These are phyloP conservation scores for Scheffersomyces cryptocercus DNA, from an alignment of 1,139 yeast genomes.

Conservation along the genomic window DNA sequence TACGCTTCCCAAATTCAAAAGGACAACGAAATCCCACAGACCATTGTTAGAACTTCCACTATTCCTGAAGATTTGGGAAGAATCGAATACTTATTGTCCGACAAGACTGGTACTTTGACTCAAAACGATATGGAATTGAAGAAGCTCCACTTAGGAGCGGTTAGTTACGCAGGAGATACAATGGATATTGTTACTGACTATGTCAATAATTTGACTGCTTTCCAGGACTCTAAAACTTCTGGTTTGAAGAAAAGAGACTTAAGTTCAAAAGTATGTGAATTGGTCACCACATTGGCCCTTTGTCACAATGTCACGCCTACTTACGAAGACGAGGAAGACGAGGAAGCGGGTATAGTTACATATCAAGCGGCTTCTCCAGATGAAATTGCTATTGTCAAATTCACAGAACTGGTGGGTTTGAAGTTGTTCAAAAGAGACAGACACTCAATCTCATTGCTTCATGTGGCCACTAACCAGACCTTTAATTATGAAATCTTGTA, in stretches of 20 bases:
- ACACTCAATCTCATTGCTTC: conserved; percentile 65
- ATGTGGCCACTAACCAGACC: conserved; percentile 55
- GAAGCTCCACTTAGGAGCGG: conserved; percentile 87
- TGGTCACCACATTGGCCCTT: conserved; percentile 77
- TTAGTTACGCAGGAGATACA: conserved; percentile 89
- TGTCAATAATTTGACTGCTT: conserved; percentile 37
- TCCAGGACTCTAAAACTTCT: conserved; percentile 20
- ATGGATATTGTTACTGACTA: conserved; percentile 84
- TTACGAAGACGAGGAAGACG: conserved; percentile 44
- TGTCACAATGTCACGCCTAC: conserved; percentile 97
- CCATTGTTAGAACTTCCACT: conserved; percentile 94
- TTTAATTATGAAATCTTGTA: conserved; percentile 70
- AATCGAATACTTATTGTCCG: conserved; percentile 87
- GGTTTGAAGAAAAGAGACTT: conserved; percentile 53
- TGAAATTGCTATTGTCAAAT: conserved; percentile 94
- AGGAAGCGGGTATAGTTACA: conserved; percentile 46
- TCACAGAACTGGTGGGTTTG: conserved; percentile 84
- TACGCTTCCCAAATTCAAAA: conserved; percentile 95
- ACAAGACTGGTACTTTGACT: conserved; percentile 96
- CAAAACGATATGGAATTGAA: conserved; percentile 98
- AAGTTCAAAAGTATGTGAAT: conserved; percentile 73
- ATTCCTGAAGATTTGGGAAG: conserved; percentile 98
- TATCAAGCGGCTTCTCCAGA: conserved; percentile 99
- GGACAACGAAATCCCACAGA: conserved; percentile 75
- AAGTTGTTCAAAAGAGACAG: conserved; percentile 82